phyloP scores from a whole-genome alignment of 495 filamentous ascomycete genomes.

The Bathelium albidoporum region DNA sequence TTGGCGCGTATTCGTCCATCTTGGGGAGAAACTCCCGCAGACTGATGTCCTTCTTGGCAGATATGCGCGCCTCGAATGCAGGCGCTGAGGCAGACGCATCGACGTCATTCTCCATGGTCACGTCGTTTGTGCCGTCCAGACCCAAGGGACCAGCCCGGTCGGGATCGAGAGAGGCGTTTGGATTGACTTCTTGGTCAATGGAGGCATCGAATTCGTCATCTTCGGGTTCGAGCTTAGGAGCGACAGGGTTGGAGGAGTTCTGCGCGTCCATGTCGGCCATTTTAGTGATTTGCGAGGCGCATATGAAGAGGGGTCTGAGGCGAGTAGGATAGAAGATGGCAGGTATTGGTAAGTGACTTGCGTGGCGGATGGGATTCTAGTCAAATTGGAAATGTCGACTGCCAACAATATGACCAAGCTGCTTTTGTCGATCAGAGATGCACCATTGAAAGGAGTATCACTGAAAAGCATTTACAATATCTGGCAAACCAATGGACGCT shows the following conservation, averaged over 20 bases:
- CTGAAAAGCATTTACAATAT: no score
- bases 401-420: not conserved
- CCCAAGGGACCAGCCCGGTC: conserved; percentile 20
- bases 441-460: no score
- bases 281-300: not conserved
- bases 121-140: conserved; percentile 23
- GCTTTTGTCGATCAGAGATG: not conserved
- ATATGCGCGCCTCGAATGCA: conserved; percentile 36
- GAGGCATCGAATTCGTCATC: conserved; percentile 24
- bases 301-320: not conserved
- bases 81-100: conserved; percentile 4
- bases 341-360: not conserved
- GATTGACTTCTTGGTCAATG: conserved; percentile 21
- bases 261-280: not conserved
- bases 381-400: not conserved
- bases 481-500: no score
- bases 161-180: conserved; percentile 8
- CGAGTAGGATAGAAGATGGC: not conserved
- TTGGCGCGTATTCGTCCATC: conserved; percentile 98
- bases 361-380: not conserved
- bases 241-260: not conserved
- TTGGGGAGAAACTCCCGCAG: conserved; percentile 83
- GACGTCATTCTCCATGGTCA: not conserved
- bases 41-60: conserved; percentile 79
- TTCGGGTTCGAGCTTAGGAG: not conserved